These are phyloP conservation scores for Mortierella sp. DNA, from an alignment of 371 early-diverging fungal genomes.

Conservation along the genomic window DNA sequence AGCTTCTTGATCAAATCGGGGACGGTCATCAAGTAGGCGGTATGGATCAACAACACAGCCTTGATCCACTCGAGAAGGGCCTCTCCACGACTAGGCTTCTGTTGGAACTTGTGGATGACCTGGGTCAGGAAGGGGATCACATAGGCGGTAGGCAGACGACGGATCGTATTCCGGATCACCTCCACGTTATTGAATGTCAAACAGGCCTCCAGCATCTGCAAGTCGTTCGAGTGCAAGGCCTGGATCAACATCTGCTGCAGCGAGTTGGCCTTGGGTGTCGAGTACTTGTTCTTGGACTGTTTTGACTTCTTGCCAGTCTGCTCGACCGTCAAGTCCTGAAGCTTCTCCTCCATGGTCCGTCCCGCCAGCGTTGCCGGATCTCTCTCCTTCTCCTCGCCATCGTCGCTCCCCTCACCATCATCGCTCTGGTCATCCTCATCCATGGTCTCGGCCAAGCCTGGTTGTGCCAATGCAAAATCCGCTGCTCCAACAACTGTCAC, in stretches of 20 bases:
- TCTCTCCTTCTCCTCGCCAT: constrained; percentile 28
- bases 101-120: constrained; percentile 75
- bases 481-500: constrained; percentile 53
- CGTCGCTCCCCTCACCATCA: not conserved
- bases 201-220: constrained; percentile 74
- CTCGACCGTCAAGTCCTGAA: constrained; percentile 52
- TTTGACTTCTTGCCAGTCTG: constrained; percentile 47
- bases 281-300: constrained; percentile 50
- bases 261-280: constrained; percentile 67
- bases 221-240: constrained; percentile 82
- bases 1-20: constrained; percentile 77
- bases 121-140: constrained; percentile 82
- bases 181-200: constrained; percentile 72
- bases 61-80: constrained; percentile 83
- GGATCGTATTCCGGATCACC: constrained; percentile 77
- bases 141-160: constrained; percentile 76
- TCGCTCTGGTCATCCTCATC: not conserved
- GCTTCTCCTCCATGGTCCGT: constrained; percentile 63
- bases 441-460: constrained; percentile 22
- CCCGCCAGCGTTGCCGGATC: constrained; percentile 35
- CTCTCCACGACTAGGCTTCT: constrained; percentile 74
- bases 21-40: constrained; percentile 78
- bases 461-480: constrained; percentile 46
- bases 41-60: constrained; percentile 76
- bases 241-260: constrained; percentile 82